Evolutionary conservation across 352 stramenopile species (phyloP).

Genomic region (Phytopythium helicoides): DNA sequence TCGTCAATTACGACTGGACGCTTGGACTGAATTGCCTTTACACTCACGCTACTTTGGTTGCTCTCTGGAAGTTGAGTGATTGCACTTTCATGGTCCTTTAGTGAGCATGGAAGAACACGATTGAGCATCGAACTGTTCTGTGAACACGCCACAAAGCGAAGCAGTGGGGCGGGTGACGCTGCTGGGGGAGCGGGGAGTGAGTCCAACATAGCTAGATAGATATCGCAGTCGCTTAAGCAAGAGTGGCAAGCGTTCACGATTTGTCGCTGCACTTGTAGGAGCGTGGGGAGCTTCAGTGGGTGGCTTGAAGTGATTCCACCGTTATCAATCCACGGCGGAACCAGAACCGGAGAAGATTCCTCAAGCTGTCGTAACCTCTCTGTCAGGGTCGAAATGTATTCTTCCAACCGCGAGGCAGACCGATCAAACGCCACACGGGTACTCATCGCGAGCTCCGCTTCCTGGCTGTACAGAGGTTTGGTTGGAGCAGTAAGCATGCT

Average conservation of each 20-base stretch:
- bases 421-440: slow-evolving; percentile 53
- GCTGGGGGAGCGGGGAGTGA: slow-evolving; percentile 32
- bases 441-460: slow-evolving; percentile 47
- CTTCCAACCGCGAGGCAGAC: slow-evolving; percentile 29
- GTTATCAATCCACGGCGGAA: slow-evolving; percentile 10
- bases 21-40: slow-evolving; percentile 27
- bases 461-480: slow-evolving; percentile 42
- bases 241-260: slow-evolving; percentile 49
- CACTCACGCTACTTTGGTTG: slow-evolving; percentile 16
- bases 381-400: slow-evolving; percentile 36
- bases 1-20: slow-evolving; percentile 36
- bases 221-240: slow-evolving; percentile 65
- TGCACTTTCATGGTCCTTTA: neutral
- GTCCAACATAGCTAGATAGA: slow-evolving; percentile 71
- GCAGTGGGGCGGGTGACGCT: slow-evolving; percentile 20
- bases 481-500: neutral
- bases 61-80: neutral
- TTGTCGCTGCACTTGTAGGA: slow-evolving; percentile 59
- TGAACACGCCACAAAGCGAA: slow-evolving; percentile 53
- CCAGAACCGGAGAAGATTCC: slow-evolving; percentile 3
- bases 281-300: slow-evolving; percentile 36
- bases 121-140: slow-evolving; percentile 47
- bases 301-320: slow-evolving; percentile 6
- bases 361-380: slow-evolving; percentile 22
- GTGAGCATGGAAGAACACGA: slow-evolving; percentile 20